Base-by-base conservation (phyloP, 495 filamentous ascomycete genomes). In the Diplogelasinospora grovesii region DNA sequence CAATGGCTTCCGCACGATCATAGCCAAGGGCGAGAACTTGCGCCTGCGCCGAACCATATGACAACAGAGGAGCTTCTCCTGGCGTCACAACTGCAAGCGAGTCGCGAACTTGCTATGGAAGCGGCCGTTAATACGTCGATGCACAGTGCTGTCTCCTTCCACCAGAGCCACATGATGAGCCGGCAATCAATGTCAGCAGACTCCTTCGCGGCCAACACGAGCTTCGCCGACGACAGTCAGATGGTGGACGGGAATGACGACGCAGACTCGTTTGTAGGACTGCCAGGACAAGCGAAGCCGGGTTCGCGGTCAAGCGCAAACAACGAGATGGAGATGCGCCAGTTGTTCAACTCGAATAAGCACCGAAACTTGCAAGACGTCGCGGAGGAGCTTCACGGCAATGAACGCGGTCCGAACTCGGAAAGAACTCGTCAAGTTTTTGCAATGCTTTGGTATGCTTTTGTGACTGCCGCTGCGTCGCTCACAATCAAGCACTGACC, bases 361-460 rank as follows among this genome's bases (percentile, higher is more conserved):
- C 76, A 81, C 28, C 82, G 86, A 19, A 69, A 67, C 3, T 62
- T 98, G 33, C 77, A 83, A 44, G 86, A 95, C 20, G 86, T 98
- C 45, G 92, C 90, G 4, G 70, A 70, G 22, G 87, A 89, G 57
- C 70, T 86, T 15, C 71, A 74, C 48, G 73, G 71, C 5, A 76
- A 78, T 42, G 74, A 78, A 45, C 65, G 73, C 21, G 73, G 73
- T 0, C 84, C 86, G 10, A 87, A 88, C 57, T 85, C 90, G 5
- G 92, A 98, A 60, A 84, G 93, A 58, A 85, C 89, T 28, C 89
- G 95, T 45, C 92, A 98, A 68, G 81, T 98, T 18, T 96, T 96
- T 59, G 92, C 92, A 10, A 94, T 98, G 86, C 79, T 94, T 42
- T 98, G 92, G 92, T 96, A 78, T 48, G 73, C 59, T 42, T 8